Percentiles rank a stretch among this genome's conserved stretches.
Evolutionary conservation across 1,284 basidiomycete species (phyloP).

Genomic region (Cryptococcus sp.): DNA sequence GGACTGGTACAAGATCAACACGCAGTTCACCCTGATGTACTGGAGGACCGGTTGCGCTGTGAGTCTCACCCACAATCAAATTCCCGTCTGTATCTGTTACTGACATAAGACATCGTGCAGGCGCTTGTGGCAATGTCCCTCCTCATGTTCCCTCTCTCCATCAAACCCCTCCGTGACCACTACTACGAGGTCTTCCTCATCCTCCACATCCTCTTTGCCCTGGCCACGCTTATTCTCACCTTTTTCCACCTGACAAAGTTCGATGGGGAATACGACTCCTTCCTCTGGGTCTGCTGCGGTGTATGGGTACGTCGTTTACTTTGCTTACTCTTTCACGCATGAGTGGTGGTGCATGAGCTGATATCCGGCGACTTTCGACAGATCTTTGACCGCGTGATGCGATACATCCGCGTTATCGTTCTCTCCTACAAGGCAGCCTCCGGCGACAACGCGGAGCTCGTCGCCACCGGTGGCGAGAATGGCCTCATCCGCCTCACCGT

Average conservation of each 20-base stretch:
- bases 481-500: slow-evolving; percentile 30
- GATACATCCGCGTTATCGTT: slow-evolving; percentile 21
- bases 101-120: slow-evolving; percentile 2
- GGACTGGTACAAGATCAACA: slow-evolving; percentile 1
- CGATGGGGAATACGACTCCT: slow-evolving; percentile 19
- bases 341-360: background rate
- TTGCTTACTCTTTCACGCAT: background rate
- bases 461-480: slow-evolving; percentile 10
- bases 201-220: slow-evolving; percentile 31
- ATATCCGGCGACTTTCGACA: slow-evolving; percentile 5
- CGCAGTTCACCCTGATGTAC: slow-evolving; percentile 12
- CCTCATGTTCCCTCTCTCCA: slow-evolving; percentile 19
- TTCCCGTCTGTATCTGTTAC: background rate
- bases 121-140: slow-evolving; percentile 22
- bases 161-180: slow-evolving; percentile 19
- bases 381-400: slow-evolving; percentile 29
- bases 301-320: slow-evolving; percentile 25
- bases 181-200: slow-evolving; percentile 35
- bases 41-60: slow-evolving; percentile 25
- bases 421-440: slow-evolving; percentile 20
- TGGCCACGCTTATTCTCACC: slow-evolving; percentile 20
- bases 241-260: slow-evolving; percentile 28
- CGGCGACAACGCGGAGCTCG: slow-evolving; percentile 16
- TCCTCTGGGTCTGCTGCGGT: slow-evolving; percentile 28
- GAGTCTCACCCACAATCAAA: slow-evolving; percentile 1